Base-by-base conservation (phyloP, 2,329 filamentous ascomycete genomes). In the Botrytis porri region DNA sequence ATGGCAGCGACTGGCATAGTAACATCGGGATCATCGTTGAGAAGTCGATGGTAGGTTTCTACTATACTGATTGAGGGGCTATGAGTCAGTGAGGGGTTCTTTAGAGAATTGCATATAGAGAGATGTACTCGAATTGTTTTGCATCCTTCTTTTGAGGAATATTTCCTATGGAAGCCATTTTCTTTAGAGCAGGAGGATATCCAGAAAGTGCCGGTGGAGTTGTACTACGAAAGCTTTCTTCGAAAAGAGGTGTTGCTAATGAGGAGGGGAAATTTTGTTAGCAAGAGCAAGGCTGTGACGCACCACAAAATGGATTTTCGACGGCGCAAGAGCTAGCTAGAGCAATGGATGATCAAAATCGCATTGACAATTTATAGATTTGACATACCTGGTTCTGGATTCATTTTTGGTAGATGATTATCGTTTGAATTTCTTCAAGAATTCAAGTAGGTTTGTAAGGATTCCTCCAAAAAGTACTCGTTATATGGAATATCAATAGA, bases 1-100 rank as follows among this genome's bases (percentile, higher is more conserved):
- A 97, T 97, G 74, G 95, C 94, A 32, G 96, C 96, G 72, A 99
- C 93, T 75, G 96, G 95, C 89, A 97, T 98, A 51, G 95, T 98
- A 70, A 98, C 88, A 75, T 97, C 93, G 18, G 92, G 87, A 81
- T 98, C 94, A 69, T 88, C 86, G 73, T 80, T 80, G 74, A 93
- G 87, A 66, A 92, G 87, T 67, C 85, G 83, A 78, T 88, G 86
- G 84, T 93, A 93, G 64, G 89, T 88, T 72, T 86, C 83, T 77
- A 92, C 89, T 75, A 93, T 90, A 81, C 79, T 81, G 71, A 51
- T 63, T 70, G 65, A 51, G 60, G 39, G 48, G 43, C 35, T 37
- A 62, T 79, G 77, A 80, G 78, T 80, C 70, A 72, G 39, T 71
- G n/a, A 57, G 43, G 67, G 41, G 41, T 12, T 32, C 45, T 69